These are phyloP conservation scores for Acacia acuminata DNA, from an alignment of 306 rosid species.

Conservation along the genomic window DNA sequence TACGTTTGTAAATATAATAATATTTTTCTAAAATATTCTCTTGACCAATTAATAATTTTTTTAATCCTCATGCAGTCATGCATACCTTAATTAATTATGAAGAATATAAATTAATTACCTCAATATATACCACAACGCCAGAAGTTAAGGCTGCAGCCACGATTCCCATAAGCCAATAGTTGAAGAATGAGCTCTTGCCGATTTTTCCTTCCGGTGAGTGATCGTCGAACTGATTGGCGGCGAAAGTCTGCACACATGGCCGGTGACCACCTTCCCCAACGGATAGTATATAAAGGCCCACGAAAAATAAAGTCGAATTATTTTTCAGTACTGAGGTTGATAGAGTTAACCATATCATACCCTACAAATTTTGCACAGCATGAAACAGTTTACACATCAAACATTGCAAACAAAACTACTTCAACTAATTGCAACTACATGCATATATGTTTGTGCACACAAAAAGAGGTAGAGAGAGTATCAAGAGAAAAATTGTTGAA, in stretches of 20 bases:
- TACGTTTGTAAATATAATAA: too few species aligned
- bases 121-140: background rate
- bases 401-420: background rate
- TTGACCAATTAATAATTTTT: too few species aligned
- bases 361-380: slow-evolving; percentile 37
- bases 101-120: background rate
- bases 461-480: too few species aligned
- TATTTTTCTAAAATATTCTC: too few species aligned
- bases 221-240: slow-evolving; percentile 83
- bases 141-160: slow-evolving; percentile 36
- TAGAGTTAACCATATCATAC: slow-evolving; percentile 53
- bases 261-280: slow-evolving; percentile 78
- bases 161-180: slow-evolving; percentile 77
- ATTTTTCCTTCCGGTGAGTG: slow-evolving; percentile 53
- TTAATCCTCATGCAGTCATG: too few species aligned
- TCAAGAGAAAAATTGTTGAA: too few species aligned
- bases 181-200: slow-evolving; percentile 67
- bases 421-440: background rate
- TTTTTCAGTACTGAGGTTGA: slow-evolving; percentile 50
- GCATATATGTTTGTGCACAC: too few species aligned
- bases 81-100: background rate
- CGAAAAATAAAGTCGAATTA: slow-evolving; percentile 35
- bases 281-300: slow-evolving; percentile 56
- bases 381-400: background rate
- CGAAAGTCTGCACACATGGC: slow-evolving; percentile 83